Conservation (phyloP, 441 rosid genomes). For the Metrosideros polymorpha region DNA sequence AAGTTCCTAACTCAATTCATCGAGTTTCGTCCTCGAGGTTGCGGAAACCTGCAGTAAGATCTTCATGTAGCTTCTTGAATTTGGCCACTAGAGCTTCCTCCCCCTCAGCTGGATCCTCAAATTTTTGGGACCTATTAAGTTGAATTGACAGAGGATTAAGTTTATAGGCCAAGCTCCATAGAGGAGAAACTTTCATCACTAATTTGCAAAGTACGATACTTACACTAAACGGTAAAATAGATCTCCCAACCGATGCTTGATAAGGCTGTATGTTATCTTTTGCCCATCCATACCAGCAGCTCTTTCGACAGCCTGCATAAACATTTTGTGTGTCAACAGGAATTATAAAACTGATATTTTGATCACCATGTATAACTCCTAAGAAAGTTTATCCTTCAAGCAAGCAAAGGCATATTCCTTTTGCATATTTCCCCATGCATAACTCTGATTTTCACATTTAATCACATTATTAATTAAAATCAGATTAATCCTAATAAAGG, state of each 20-base stretch:
- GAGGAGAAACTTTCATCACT: neutral
- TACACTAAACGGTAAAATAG: conserved; percentile 96
- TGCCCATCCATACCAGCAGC: conserved; percentile 99
- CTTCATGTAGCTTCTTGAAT: conserved; percentile 79
- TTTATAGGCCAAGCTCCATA: neutral
- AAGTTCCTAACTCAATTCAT: conserved; percentile 20
- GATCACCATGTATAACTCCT: neutral
- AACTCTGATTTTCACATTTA: neutral
- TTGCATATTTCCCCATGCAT: neutral
- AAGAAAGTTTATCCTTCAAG: neutral
- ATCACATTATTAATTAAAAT: neutral
- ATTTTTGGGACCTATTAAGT: conserved; percentile 86
- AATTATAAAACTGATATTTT: neutral
- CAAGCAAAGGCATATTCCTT: neutral
- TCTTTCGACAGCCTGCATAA: conserved; percentile 85
- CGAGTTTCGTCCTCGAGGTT: conserved; percentile 93
- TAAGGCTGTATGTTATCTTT: conserved; percentile 82
- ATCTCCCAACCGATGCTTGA: conserved; percentile 97
- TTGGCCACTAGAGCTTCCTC: conserved; percentile 77
- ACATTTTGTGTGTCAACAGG: neutral
- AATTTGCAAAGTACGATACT: conserved; percentile 12
- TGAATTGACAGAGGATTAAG: neutral
- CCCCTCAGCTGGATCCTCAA: conserved; percentile 99
- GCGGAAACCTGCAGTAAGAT: conserved; percentile 93
- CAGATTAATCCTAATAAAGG: neutral